These are phyloP conservation scores for Podaxis sp. DNA, from an alignment of 768 basidiomycete genomes.

Conservation along the genomic window DNA sequence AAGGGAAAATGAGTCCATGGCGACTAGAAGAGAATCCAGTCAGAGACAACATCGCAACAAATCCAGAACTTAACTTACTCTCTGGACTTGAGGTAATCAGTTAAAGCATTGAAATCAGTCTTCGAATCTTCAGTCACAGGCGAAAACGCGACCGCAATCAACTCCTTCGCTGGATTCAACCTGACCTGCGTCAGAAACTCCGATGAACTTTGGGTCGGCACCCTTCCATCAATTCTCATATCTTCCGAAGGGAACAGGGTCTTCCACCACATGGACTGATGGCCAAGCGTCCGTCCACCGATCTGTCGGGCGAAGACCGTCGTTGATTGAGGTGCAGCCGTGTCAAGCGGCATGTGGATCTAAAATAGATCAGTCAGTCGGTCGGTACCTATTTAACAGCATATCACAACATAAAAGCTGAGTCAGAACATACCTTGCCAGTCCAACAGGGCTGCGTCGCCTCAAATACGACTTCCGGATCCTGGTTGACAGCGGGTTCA, in stretches of 20 bases:
- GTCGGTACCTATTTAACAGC: constrained; percentile 16
- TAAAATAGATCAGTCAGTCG: constrained; percentile 25
- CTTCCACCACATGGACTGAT: constrained; percentile 65
- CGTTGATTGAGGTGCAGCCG: constrained; percentile 64
- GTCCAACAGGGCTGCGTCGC: constrained; percentile 65
- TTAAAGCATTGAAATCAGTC: constrained; percentile 56
- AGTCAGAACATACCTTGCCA: constrained; percentile 55
- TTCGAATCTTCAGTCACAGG: constrained; percentile 45
- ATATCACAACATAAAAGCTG: neutral
- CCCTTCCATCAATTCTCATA: constrained; percentile 81
- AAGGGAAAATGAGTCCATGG: constrained; percentile 84
- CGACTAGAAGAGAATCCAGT: constrained; percentile 48
- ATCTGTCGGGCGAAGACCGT: constrained; percentile 71
- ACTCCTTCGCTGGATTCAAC: constrained; percentile 73
- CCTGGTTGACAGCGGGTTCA: constrained; percentile 31
- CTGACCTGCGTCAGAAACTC: constrained; percentile 79
- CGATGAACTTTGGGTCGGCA: constrained; percentile 70
- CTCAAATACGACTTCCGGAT: constrained; percentile 26
- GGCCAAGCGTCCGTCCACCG: constrained; percentile 65
- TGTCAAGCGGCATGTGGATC: constrained; percentile 81
- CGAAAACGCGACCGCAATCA: constrained; percentile 74
- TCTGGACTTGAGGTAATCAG: constrained; percentile 69
- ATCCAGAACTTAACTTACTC: constrained; percentile 41
- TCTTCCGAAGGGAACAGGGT: constrained; percentile 70
- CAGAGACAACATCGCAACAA: constrained; percentile 3